These are phyloP conservation scores for Durotheca rogersii DNA, from an alignment of 495 filamentous ascomycete species.

Conservation along the genomic window DNA sequence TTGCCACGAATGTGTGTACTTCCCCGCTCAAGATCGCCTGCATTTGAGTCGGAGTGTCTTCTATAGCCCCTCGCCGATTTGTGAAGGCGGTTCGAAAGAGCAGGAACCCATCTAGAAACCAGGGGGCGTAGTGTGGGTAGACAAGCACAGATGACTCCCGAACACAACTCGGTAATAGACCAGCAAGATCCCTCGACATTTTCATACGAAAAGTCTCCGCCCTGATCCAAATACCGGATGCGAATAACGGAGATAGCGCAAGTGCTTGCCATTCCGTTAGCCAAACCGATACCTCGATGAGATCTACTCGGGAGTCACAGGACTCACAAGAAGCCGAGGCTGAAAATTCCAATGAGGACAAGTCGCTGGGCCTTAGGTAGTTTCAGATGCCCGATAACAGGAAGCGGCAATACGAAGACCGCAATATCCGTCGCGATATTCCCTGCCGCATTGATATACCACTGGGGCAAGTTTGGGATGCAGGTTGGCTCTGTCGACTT, in stretches of 20 bases:
- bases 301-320: neutral
- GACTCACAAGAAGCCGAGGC: conserved; percentile 44
- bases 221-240: conserved; percentile 51
- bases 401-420: conserved; percentile 39
- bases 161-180: conserved; percentile 59
- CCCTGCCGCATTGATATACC: conserved; percentile 46
- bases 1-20: conserved; percentile 14
- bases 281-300: neutral
- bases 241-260: conserved; percentile 59
- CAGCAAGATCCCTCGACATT: conserved; percentile 60
- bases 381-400: conserved; percentile 40
- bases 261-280: conserved; percentile 37
- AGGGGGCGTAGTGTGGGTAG: conserved; percentile 58
- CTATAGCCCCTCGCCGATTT: conserved; percentile 9
- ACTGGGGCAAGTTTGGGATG: conserved; percentile 35
- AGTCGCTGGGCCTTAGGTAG: conserved; percentile 39
- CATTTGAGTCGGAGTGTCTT: conserved; percentile 4
- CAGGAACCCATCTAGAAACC: conserved; percentile 42
- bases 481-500: conserved; percentile 28
- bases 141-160: conserved; percentile 58
- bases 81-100: conserved; percentile 28
- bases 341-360: conserved; percentile 40
- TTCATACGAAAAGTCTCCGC: conserved; percentile 54
- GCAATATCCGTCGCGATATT: conserved; percentile 43
- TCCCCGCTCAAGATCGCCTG: conserved; percentile 3